Base-by-base conservation (phyloP, 1,139 yeast genomes). In the Suhomyces choctaworum region DNA sequence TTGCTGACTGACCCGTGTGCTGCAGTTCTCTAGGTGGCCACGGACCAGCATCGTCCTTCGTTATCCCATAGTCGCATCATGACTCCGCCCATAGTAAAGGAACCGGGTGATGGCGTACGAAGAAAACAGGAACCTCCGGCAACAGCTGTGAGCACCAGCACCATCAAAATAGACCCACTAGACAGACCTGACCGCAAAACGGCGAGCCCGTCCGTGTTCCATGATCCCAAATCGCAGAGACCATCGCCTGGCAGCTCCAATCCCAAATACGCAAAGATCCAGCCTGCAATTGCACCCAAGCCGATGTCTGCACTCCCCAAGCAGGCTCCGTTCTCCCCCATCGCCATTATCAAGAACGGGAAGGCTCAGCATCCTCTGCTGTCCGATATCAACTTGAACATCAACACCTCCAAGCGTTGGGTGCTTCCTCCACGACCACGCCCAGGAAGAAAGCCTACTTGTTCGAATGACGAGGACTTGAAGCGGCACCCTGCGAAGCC, bases 361-460 rank as follows among this genome's bases (percentile, higher is more conserved):
- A 39, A 39, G 28, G 29, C 44, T 14, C 39, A 39, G 42, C 50
- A 17, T 37, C 39, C 48, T 34, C 46, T 36, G 31, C 20, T 37
- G 13, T 19, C 47, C 11, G 42, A 43, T 12, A 35, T 56, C 14
- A 50, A 54, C 21, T 51, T 59, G 25, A 60, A 60, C 35, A 66
- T 69, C 45, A 73, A 72, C 45, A 76, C 82, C 3, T 71, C 78
- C 24, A 75, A 74, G 42, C 69, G 72, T 44, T 79, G 85, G 85
- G 80, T 79, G 2, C 56, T 79, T 27, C 85, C 84, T 2, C 84
- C 84, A 2, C 58, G 84, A 35, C 83, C 84, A 2, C 66, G 82
- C 36, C 81, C 82, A 0, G 82, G 82, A 9, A 60, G 82, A 33
- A 72, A 73, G 47, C 77, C 78, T 5, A 55, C 50, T 5, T 46